A percentile compares a stretch with the other conserved stretches of the same genome.
phyloP scores from a whole-genome alignment of 345 rosid species.

The Populus euphratica region DNA sequence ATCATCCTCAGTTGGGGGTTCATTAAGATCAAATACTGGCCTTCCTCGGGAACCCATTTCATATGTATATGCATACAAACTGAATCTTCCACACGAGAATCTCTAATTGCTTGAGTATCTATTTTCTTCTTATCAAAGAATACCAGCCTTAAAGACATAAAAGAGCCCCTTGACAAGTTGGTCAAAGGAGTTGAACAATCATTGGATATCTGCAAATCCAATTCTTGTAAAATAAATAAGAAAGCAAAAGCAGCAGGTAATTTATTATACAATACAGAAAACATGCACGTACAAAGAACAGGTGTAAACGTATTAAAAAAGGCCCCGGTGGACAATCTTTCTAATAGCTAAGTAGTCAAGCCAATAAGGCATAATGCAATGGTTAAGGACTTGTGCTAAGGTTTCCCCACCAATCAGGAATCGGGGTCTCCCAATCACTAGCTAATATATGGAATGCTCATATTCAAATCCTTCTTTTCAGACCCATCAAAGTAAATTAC shows the following conservation, averaged over 20 bases:
- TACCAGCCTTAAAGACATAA: conserved; percentile 18
- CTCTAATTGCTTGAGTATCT: not conserved
- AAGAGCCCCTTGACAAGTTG: not conserved
- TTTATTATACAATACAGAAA: not conserved
- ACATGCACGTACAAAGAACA: not conserved
- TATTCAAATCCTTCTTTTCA: not conserved
- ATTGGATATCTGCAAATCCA: conserved; percentile 18
- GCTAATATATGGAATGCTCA: not conserved
- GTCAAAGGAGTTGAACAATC: conserved; percentile 4
- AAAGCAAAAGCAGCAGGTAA: not conserved
- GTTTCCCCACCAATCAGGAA: not conserved
- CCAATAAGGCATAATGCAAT: not conserved
- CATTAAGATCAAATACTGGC: conserved; percentile 95
- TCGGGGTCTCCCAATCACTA: not conserved
- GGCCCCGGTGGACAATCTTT: not conserved
- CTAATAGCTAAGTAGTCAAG: not conserved
- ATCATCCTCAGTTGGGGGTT: conserved; percentile 76
- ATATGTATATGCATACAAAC: conserved; percentile 70
- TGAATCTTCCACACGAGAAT: conserved; percentile 2
- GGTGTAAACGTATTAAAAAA: not conserved
- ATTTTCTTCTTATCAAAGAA: conserved; percentile 12
- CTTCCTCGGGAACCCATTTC: conserved; percentile 91
- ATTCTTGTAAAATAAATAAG: not conserved
- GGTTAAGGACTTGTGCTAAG: not conserved
- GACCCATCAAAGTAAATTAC: not conserved